These are phyloP conservation scores for Spathaspora sp. DNA, from an alignment of 1,139 yeast genomes.

Conservation along the genomic window DNA sequence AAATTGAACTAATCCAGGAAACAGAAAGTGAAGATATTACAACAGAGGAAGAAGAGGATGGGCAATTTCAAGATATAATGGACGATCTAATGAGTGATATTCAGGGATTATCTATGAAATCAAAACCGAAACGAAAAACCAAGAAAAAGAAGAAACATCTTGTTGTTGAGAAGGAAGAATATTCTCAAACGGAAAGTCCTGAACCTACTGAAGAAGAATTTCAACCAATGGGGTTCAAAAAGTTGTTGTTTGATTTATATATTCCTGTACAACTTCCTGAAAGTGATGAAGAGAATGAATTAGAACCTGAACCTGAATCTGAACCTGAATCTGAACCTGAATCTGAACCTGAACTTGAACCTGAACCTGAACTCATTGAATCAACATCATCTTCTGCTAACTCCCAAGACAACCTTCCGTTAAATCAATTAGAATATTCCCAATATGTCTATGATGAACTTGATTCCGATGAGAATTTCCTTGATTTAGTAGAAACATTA, in stretches of 20 bases:
- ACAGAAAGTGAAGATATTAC: too few species aligned
- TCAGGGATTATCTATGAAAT: too few species aligned
- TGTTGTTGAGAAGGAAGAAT: too few species aligned
- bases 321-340: not conserved
- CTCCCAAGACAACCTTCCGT: not conserved
- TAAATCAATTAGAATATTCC: constrained; percentile 8
- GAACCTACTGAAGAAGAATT: not conserved
- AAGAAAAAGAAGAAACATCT: too few species aligned
- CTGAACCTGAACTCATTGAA: too few species aligned
- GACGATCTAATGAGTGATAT: too few species aligned
- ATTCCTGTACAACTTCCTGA: not conserved
- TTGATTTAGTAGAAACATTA: constrained; percentile 21
- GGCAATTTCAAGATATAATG: too few species aligned
- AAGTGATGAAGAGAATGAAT: not conserved
- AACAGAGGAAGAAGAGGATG: too few species aligned
- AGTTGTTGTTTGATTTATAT: constrained; percentile 1
- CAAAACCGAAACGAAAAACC: too few species aligned
- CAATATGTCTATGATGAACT: constrained; percentile 11
- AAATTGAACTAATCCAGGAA: too few species aligned
- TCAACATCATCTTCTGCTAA: not conserved
- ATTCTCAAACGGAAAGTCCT: not conserved
- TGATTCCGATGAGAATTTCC: constrained; percentile 12
- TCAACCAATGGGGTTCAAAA: not conserved
- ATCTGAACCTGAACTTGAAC: not conserved
- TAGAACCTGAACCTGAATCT: not conserved